These are phyloP conservation scores for Trichoderma atrobrunneum DNA, from an alignment of 2,329 filamentous ascomycete species.

Conservation along the genomic window DNA sequence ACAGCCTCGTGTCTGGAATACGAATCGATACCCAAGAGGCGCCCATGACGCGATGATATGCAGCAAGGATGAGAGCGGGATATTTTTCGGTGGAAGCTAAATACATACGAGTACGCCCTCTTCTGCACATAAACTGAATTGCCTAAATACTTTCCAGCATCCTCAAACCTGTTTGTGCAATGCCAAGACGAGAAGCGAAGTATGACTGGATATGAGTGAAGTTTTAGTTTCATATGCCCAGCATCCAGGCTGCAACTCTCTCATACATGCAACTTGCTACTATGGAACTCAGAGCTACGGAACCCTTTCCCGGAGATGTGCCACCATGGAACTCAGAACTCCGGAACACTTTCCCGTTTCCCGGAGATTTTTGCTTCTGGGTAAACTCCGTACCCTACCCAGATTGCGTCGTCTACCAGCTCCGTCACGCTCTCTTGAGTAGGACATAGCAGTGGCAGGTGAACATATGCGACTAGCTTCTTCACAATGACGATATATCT, in stretches of 20 bases:
- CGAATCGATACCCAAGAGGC: not conserved
- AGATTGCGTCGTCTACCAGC: not conserved
- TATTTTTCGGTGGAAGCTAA: not conserved
- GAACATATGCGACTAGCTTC: not conserved
- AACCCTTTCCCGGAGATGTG: not conserved
- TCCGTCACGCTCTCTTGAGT: not conserved
- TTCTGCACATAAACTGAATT: not conserved
- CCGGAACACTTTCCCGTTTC: not conserved
- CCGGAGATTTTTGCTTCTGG: not conserved
- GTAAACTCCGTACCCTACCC: not conserved
- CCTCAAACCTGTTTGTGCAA: not conserved
- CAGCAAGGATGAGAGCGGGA: not conserved
- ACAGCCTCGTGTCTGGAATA: not conserved
- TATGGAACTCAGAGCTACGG: not conserved
- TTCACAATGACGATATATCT: not conserved
- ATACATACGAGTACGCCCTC: not conserved
- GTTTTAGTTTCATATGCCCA: not conserved
- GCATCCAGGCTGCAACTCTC: not conserved
- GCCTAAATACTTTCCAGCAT: not conserved
- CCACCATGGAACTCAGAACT: not conserved
- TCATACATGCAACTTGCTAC: not conserved
- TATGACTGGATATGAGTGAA: not conserved
- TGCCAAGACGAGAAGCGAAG: not conserved
- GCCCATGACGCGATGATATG: not conserved
- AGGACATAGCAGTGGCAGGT: not conserved